Evolutionary conservation across 2,329 filamentous ascomycete species (phyloP), one percentile per base, ranked within the genome.

Genomic region (Neonectria hederae): DNA sequence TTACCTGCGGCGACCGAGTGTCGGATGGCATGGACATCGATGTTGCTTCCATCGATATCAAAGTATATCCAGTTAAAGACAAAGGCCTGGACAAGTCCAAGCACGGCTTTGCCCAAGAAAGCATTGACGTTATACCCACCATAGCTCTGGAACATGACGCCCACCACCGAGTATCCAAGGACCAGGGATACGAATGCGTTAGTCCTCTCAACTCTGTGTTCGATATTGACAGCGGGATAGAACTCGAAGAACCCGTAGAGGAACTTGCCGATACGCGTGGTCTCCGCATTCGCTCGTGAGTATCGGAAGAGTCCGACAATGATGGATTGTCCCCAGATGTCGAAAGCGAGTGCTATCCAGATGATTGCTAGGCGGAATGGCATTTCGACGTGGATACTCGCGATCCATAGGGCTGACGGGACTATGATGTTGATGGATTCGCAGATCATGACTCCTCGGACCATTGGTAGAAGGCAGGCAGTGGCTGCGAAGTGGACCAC

Each of bases 121-220:
- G 89, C 77, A 5, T 86, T 86, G 66, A 84, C 81, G 2, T 80
- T 81, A 10, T 80, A 79, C 13, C 75, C 74, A 14, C 75, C 75
- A 14, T 76, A 68, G 65, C 83, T 88, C 69, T 90, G 87, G 72
- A 87, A 90, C 43, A 89, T 78, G 38, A 90, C 79, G 0, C 84
- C 87, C 28, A 90, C 83, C 24, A 90, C 87, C 1, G 84, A 87
- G 68, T 89, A 90, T 17, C 89, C 88, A 68, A 90, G 86, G 1
- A 91, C 87, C 3, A 90, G 78, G 0, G 87, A 86, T 0, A 90
- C 86, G 70, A 90, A 91, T 0, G 88, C 88, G 61, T 86, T 87
- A 30, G 86, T 90, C 7, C 89, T 80, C 75, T 90, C 88, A 5
- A 88, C 86, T 59, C 86, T 84, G 74, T 91, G 89, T 76, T 90